Evolutionary conservation across 129 eudicot species (phyloP).

Genomic region (Escallonia rubra): DNA sequence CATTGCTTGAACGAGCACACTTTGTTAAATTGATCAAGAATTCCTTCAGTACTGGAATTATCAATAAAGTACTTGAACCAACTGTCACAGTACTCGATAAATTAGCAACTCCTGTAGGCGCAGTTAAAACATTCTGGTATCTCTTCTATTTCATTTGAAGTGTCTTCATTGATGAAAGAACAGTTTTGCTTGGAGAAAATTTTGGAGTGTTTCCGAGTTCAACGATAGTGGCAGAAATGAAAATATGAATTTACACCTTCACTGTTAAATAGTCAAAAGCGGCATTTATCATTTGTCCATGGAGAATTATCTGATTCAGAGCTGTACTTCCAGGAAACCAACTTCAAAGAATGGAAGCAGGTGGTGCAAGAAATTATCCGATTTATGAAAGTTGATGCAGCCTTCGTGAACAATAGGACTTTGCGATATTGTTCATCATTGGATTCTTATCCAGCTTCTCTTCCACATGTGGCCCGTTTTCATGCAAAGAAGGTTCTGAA

Average conservation of each 20-base stretch:
- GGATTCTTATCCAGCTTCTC: conserved; percentile 74
- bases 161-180: not conserved
- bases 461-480: conserved; percentile 78
- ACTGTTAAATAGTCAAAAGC: not conserved
- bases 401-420: conserved; percentile 50
- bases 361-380: conserved; percentile 89
- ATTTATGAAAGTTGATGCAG: conserved; percentile 58
- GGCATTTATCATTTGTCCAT: not conserved
- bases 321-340: conserved; percentile 47
- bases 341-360: conserved; percentile 88
- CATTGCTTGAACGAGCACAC: too few relatives aligned
- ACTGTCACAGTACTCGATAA: too few relatives aligned
- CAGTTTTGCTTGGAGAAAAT: not conserved
- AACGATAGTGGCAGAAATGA: not conserved
- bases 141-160: not conserved
- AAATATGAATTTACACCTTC: not conserved
- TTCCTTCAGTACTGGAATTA: too few relatives aligned
- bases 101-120: too few relatives aligned
- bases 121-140: not conserved
- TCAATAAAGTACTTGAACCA: too few relatives aligned
- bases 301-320: not conserved
- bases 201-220: not conserved
- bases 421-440: conserved; percentile 68
- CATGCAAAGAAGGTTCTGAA: conserved; percentile 93
- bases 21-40: too few relatives aligned